phyloP scores from a whole-genome alignment of 140 eudicot species.

The Ambrosia hybrid region DNA sequence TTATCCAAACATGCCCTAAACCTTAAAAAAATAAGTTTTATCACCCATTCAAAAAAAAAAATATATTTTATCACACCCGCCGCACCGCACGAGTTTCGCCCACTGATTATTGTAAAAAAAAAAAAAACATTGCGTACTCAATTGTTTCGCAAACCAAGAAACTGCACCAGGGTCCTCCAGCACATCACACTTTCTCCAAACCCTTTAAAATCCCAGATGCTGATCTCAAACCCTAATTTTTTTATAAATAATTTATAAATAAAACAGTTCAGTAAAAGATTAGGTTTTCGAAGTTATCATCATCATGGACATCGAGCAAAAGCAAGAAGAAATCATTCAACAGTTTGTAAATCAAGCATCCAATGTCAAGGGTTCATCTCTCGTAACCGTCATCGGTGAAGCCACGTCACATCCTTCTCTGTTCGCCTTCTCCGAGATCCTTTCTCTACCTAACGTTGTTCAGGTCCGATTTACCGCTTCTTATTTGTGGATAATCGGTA shows the following conservation, averaged over 20 bases:
- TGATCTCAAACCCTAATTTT: conserved; percentile 20
- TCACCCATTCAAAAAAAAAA: no score
- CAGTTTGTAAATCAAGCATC: conserved; percentile 76
- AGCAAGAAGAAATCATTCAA: conserved; percentile 78
- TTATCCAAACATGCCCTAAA: no score
- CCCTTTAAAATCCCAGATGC: background rate
- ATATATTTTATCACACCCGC: no score
- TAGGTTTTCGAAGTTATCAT: no score
- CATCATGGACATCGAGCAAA: conserved; percentile 77
- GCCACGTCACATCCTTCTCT: conserved; percentile 88
- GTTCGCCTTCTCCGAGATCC: conserved; percentile 92
- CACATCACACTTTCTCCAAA: background rate
- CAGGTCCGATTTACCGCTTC: conserved; percentile 41
- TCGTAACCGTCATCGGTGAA: conserved; percentile 47
- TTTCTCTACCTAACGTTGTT: conserved; percentile 59
- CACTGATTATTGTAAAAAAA: no score
- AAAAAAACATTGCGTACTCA: no score
- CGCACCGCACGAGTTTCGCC: no score
- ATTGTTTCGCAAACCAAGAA: no score
- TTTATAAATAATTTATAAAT: no score
- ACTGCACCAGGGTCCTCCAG: background rate
- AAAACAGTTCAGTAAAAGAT: background rate
- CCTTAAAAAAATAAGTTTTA: no score
- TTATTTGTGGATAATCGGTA: background rate
- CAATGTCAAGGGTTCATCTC: conserved; percentile 39